phyloP scores from a whole-genome alignment of 148 eudicot genomes.

The Persicaria maculosa region DNA sequence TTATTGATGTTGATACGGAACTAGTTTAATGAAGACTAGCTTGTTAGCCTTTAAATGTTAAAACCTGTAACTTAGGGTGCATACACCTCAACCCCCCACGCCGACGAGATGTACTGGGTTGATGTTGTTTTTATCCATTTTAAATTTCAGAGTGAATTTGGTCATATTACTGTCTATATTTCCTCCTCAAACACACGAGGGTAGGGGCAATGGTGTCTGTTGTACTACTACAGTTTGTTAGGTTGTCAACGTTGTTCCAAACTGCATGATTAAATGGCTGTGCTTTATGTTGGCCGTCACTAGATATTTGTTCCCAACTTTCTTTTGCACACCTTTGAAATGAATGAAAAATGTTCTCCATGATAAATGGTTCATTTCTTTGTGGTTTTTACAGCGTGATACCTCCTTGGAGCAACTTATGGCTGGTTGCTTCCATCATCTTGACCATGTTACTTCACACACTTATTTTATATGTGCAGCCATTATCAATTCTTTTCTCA shows the following conservation, averaged over 20 bases:
- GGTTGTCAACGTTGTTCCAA: neutral
- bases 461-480: conserved; percentile 78
- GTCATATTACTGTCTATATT: neutral
- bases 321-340: conserved; percentile 1
- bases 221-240: neutral
- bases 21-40: neutral
- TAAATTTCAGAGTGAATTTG: neutral
- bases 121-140: neutral
- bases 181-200: neutral
- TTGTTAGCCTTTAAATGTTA: neutral
- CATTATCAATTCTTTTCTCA: conserved; percentile 82
- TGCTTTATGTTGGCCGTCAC: neutral
- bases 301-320: conserved; percentile 4
- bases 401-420: conserved; percentile 93
- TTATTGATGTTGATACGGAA: neutral
- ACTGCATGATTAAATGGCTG: neutral
- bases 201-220: neutral
- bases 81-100: too few relatives aligned
- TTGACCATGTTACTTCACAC: conserved; percentile 91
- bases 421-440: conserved; percentile 90
- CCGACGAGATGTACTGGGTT: neutral
- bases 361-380: conserved; percentile 11
- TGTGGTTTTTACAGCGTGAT: conserved; percentile 47
- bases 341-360: neutral
- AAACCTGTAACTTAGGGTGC: neutral